Percentiles rank a stretch among this genome's conserved stretches.
Conservation (phyloP, 352 stramenopile species). For the Globisporangium takayamanum region DNA sequence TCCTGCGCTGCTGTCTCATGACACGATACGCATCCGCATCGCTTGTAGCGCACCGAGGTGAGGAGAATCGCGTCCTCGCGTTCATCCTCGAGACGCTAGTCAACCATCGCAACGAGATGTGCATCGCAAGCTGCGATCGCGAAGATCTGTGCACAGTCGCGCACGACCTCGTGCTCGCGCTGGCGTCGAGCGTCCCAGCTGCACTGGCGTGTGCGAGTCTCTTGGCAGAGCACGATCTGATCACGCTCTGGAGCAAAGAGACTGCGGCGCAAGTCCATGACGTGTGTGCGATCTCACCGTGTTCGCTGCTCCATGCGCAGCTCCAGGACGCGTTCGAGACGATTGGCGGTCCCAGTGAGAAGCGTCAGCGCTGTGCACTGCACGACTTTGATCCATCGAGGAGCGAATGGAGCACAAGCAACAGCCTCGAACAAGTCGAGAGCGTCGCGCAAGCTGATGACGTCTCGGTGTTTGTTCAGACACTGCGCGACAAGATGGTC, state of each 20-base stretch:
- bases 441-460: not conserved
- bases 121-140: constrained; percentile 16
- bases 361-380: constrained; percentile 17
- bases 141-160: constrained; percentile 42
- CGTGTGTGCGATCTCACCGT: constrained; percentile 9
- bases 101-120: constrained; percentile 13
- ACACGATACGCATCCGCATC: constrained; percentile 19
- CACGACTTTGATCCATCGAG: constrained; percentile 17
- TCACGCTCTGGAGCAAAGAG: constrained; percentile 1
- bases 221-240: constrained; percentile 4
- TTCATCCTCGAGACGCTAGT: constrained; percentile 24
- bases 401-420: not conserved
- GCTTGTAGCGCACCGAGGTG: not conserved
- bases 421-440: not conserved
- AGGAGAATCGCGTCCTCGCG: constrained; percentile 7
- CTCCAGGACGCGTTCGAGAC: constrained; percentile 23
- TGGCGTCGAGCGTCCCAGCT: constrained; percentile 30
- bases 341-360: constrained; percentile 31
- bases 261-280: not conserved
- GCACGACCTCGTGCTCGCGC: constrained; percentile 24
- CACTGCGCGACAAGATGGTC: constrained; percentile 33
- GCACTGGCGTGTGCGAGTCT: constrained; percentile 19
- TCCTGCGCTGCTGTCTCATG: constrained; percentile 29
- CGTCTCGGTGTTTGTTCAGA: constrained; percentile 13
- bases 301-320: constrained; percentile 28